A percentile compares a stretch with the other conserved stretches of the same genome.
phyloP scores from a whole-genome alignment of 2,329 filamentous ascomycete species.

The Arthrobotrys sphaeroides region DNA sequence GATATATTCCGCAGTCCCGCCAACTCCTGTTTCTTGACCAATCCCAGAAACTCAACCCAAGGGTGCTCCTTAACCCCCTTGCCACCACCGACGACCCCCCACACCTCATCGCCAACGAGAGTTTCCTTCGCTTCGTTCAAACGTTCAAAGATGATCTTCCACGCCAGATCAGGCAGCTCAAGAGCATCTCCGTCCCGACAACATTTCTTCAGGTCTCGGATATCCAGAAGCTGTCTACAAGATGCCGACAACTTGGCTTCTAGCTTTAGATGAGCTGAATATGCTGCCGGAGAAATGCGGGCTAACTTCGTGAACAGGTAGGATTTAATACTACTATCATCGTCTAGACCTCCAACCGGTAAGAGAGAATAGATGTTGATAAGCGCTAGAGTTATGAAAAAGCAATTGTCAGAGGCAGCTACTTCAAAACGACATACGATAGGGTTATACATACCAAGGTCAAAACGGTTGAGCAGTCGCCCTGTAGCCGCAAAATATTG shows the following conservation, averaged over 20 bases:
- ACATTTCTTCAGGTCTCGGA: constrained; percentile 13
- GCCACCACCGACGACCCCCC: neutral
- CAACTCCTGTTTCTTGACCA: neutral
- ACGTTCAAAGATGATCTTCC: constrained; percentile 16
- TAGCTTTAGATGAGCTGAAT: neutral
- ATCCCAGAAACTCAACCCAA: neutral
- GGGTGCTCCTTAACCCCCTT: neutral
- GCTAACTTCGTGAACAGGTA: neutral
- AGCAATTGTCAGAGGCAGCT: neutral
- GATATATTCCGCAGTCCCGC: neutral
- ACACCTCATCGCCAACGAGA: constrained; percentile 13
- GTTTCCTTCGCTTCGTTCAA: neutral
- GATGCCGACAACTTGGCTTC: neutral
- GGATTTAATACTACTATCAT: constrained; percentile 17
- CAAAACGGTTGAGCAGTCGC: neutral
- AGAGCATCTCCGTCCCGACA: neutral
- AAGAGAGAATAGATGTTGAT: constrained; percentile 24
- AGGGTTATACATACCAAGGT: constrained; percentile 4
- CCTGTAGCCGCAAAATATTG: neutral
- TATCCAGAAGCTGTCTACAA: neutral
- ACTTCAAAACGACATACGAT: neutral
- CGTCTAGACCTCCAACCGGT: neutral
- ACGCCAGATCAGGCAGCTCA: neutral
- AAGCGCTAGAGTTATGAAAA: constrained; percentile 1
- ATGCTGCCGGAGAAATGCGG: neutral